Evolutionary conservation across 768 basidiomycete species (phyloP).

Genomic region (Cystofilobasidium capitatum): DNA sequence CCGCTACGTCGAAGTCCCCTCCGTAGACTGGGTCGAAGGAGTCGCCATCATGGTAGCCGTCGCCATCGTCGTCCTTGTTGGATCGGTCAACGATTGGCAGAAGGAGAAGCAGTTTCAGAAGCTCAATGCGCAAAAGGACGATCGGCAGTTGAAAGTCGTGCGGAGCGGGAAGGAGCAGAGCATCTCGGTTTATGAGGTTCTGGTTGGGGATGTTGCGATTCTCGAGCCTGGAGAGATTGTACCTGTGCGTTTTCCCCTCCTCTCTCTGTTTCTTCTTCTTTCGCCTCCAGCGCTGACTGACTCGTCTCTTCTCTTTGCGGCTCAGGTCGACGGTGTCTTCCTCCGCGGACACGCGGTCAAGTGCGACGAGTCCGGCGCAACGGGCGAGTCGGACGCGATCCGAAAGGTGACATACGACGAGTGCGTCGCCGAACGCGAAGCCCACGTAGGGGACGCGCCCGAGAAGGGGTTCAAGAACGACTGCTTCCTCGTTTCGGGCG

Average conservation of each 20-base stretch:
- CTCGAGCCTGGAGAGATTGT: conserved; percentile 92
- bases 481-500: conserved; percentile 83
- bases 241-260: conserved; percentile 45
- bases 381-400: conserved; percentile 93
- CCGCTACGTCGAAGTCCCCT: conserved; percentile 8
- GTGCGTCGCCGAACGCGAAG: conserved; percentile 50
- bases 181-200: conserved; percentile 77
- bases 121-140: conserved; percentile 91
- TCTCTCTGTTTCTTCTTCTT: background rate
- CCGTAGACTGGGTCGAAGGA: conserved; percentile 27
- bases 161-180: conserved; percentile 58
- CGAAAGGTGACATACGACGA: conserved; percentile 73
- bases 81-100: conserved; percentile 89
- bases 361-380: conserved; percentile 93
- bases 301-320: background rate
- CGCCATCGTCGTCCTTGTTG: conserved; percentile 58
- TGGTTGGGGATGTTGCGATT: conserved; percentile 86
- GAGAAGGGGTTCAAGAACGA: conserved; percentile 56
- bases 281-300: no score
- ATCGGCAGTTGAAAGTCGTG: conserved; percentile 76
- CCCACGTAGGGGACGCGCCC: conserved; percentile 34
- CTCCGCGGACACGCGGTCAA: conserved; percentile 82
- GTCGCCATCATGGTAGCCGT: conserved; percentile 47
- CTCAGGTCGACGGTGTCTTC: conserved; percentile 72
- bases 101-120: conserved; percentile 91